Evolutionary conservation across 129 eudicot genomes (phyloP).

Genomic region (Flaveria linearis): DNA sequence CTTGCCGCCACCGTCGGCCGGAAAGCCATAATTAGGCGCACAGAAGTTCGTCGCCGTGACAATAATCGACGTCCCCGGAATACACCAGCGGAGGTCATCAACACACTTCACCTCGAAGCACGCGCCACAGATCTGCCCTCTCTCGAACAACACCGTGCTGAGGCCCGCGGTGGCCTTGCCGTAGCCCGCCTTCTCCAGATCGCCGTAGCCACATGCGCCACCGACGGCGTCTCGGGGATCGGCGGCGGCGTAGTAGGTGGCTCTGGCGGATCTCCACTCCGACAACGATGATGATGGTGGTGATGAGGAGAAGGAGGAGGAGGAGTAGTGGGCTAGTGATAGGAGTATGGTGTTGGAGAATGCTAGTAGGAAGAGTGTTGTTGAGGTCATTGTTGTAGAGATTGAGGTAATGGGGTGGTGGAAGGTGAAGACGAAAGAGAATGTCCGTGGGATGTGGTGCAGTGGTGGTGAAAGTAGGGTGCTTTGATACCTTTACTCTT

Average conservation of each 20-base stretch:
- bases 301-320: constrained; percentile 50
- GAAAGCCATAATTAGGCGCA: constrained; percentile 83
- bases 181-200: constrained; percentile 64
- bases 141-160: constrained; percentile 63
- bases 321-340: constrained; percentile 48
- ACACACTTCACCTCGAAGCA: constrained; percentile 80
- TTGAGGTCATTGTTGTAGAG: constrained; percentile 12
- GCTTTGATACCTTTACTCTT: constrained; percentile 22
- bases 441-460: background rate
- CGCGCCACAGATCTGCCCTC: constrained; percentile 96
- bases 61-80: constrained; percentile 88
- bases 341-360: constrained; percentile 20
- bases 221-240: constrained; percentile 85
- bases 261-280: constrained; percentile 80
- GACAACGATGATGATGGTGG: constrained; percentile 40
- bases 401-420: background rate
- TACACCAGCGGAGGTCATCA: constrained; percentile 85
- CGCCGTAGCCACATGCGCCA: constrained; percentile 94
- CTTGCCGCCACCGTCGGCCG: constrained; percentile 76
- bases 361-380: constrained; percentile 6
- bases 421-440: background rate
- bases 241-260: constrained; percentile 87
- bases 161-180: constrained; percentile 89
- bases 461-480: background rate
- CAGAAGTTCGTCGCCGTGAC: constrained; percentile 96